Percentiles rank a stretch among this genome's conserved stretches.
phyloP scores from a whole-genome alignment of 2,329 filamentous ascomycete species.

The Thermomyces lanuginosus region DNA sequence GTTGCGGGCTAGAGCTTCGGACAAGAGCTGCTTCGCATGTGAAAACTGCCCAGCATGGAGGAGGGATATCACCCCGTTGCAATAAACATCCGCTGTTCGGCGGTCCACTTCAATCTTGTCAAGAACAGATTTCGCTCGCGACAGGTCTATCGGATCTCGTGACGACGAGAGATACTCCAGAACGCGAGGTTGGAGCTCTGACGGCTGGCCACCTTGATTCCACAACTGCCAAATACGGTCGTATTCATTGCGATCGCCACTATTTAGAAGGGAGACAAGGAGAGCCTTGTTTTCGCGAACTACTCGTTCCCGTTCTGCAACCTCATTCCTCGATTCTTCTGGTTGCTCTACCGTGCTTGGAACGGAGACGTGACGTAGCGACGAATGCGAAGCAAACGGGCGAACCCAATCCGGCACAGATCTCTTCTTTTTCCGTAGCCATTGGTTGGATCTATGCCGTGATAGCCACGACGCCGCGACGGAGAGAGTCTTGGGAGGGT shows the following conservation, averaged over 20 bases:
- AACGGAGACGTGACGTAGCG: too few relatives aligned
- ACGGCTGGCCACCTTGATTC: constrained; percentile 14
- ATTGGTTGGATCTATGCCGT: constrained; percentile 11
- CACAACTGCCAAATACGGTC: constrained; percentile 31
- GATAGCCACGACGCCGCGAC: constrained; percentile 11
- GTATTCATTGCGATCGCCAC: constrained; percentile 9
- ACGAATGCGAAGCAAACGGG: constrained; percentile 15
- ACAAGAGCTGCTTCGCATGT: constrained; percentile 26
- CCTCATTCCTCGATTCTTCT: too few relatives aligned
- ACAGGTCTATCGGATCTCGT: constrained; percentile 20
- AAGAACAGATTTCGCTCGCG: constrained; percentile 33
- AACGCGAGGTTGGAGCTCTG: constrained; percentile 12
- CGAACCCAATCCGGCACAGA: constrained; percentile 10
- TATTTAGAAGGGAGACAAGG: constrained; percentile 7
- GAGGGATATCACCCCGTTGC: constrained; percentile 28
- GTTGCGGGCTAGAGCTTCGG: constrained; percentile 22
- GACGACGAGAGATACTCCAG: constrained; percentile 28
- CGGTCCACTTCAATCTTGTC: constrained; percentile 19
- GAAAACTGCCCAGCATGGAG: constrained; percentile 23
- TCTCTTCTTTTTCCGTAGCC: constrained; percentile 15
- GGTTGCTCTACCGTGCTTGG: too few relatives aligned
- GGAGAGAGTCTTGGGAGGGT: constrained; percentile 17
- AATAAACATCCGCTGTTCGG: constrained; percentile 30
- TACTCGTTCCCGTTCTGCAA: too few relatives aligned
- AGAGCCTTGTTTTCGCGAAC: too few relatives aligned